Conservation (phyloP, 1,284 basidiomycete species). For the Fomitopsis pinicola region DNA sequence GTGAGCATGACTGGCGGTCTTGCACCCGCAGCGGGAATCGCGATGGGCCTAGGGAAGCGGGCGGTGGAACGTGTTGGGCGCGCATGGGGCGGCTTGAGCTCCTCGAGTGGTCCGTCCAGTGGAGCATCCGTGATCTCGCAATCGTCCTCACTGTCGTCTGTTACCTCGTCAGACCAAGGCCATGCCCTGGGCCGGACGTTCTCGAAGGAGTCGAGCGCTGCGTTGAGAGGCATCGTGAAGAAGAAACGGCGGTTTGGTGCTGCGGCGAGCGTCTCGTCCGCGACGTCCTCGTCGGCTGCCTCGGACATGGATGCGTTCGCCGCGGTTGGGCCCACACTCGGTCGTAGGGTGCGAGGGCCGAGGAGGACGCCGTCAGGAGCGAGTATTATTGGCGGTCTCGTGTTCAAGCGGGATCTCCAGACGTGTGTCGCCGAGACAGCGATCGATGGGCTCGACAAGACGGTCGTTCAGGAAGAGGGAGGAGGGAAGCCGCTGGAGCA, state of each 20-base stretch:
- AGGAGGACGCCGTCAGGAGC: constrained; percentile 33
- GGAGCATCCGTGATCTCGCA: constrained; percentile 7
- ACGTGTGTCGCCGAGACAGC: constrained; percentile 60
- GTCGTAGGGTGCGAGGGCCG: constrained; percentile 51
- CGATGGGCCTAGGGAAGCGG: constrained; percentile 48
- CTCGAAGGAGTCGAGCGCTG: constrained; percentile 3
- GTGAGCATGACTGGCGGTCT: constrained; percentile 65
- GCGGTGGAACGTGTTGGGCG: constrained; percentile 63
- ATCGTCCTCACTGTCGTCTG: constrained; percentile 8
- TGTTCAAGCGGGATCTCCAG: constrained; percentile 61
- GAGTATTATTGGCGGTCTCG: constrained; percentile 41
- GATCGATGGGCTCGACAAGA: constrained; percentile 28
- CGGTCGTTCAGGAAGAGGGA: constrained; percentile 11
- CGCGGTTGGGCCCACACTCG: constrained; percentile 47
- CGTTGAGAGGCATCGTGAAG: background rate
- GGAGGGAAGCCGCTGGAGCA: constrained; percentile 38
- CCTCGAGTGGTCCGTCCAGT: constrained; percentile 25
- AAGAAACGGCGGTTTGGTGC: constrained; percentile 37
- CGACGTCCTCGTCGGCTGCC: constrained; percentile 40
- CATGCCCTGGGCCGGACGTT: constrained; percentile 1
- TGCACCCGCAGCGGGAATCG: constrained; percentile 66
- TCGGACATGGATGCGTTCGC: constrained; percentile 49
- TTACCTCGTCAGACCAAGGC: constrained; percentile 1
- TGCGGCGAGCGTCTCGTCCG: constrained; percentile 32
- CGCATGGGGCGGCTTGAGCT: constrained; percentile 29